Conservation (phyloP, 345 rosid species). For the Pugionium dolabratum region DNA sequence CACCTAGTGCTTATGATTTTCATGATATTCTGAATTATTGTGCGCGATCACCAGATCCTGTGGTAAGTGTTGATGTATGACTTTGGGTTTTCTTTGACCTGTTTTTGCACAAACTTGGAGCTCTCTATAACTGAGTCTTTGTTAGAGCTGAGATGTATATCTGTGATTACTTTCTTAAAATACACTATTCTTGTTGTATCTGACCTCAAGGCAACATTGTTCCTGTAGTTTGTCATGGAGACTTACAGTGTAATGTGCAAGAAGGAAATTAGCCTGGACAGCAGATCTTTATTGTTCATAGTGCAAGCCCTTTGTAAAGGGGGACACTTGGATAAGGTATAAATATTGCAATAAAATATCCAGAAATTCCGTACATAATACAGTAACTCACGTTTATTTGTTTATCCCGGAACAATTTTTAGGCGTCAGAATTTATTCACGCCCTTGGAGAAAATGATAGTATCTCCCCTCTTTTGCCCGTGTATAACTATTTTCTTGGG, state of each 20-base stretch:
- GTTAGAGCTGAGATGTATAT: no score
- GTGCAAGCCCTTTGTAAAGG: slow-evolving; percentile 73
- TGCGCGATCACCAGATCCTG: slow-evolving; percentile 67
- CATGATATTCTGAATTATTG: slow-evolving; percentile 59
- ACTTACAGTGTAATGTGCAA: slow-evolving; percentile 70
- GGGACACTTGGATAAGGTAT: slow-evolving; percentile 80
- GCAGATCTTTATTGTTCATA: slow-evolving; percentile 54
- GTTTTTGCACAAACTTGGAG: background rate
- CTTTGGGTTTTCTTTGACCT: no score
- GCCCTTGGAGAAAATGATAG: slow-evolving; percentile 53
- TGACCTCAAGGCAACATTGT: slow-evolving; percentile 31
- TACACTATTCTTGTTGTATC: slow-evolving; percentile 2
- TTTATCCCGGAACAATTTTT: slow-evolving; percentile 33
- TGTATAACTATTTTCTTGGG: slow-evolving; percentile 63
- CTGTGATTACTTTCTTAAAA: background rate
- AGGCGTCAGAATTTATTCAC: slow-evolving; percentile 66
- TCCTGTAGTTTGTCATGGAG: slow-evolving; percentile 80
- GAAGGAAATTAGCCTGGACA: slow-evolving; percentile 49
- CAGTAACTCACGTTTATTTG: background rate
- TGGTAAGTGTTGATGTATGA: slow-evolving; percentile 56
- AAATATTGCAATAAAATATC: slow-evolving; percentile 2
- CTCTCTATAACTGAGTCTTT: slow-evolving; percentile 4
- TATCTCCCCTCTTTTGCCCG: slow-evolving; percentile 47
- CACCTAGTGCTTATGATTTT: slow-evolving; percentile 50
- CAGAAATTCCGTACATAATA: background rate